Conservation (phyloP, 768 basidiomycete species). For the Sporobolomyces roseus region DNA sequence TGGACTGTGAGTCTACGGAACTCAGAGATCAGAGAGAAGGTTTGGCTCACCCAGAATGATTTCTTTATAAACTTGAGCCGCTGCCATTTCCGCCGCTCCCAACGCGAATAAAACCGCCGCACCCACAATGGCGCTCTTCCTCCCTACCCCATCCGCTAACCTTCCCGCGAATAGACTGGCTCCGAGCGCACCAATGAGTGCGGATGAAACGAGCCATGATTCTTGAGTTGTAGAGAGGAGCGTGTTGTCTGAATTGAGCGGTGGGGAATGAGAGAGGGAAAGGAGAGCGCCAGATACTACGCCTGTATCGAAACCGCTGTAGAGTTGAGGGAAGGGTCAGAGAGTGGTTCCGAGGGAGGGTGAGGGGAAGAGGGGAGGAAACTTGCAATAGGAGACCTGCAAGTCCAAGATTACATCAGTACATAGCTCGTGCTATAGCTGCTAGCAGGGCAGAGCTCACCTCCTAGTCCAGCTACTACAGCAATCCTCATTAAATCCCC, state of each 20-base stretch:
- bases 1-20: background rate
- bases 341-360: background rate
- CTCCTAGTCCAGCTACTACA: constrained; percentile 27
- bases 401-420: too few relatives aligned
- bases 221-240: constrained; percentile 25
- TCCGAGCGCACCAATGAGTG: constrained; percentile 16
- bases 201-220: constrained; percentile 27
- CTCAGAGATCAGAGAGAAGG: background rate
- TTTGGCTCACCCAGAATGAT: constrained; percentile 23
- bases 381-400: constrained; percentile 27
- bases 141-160: constrained; percentile 25
- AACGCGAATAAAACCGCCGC: constrained; percentile 27
- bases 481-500: constrained; percentile 18
- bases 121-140: constrained; percentile 29
- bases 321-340: background rate
- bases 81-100: constrained; percentile 38
- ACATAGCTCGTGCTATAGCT: too few relatives aligned
- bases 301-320: constrained; percentile 35
- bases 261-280: too few relatives aligned
- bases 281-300: constrained; percentile 33
- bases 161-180: constrained; percentile 19
- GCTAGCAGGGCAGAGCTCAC: background rate
- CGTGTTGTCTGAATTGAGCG: constrained; percentile 10
- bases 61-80: constrained; percentile 38
- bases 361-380: background rate